Percentiles rank a stretch among this genome's conserved stretches.
These are phyloP conservation scores for Volvariella surrecta DNA, from an alignment of 1,284 basidiomycete species.

Conservation along the genomic window DNA sequence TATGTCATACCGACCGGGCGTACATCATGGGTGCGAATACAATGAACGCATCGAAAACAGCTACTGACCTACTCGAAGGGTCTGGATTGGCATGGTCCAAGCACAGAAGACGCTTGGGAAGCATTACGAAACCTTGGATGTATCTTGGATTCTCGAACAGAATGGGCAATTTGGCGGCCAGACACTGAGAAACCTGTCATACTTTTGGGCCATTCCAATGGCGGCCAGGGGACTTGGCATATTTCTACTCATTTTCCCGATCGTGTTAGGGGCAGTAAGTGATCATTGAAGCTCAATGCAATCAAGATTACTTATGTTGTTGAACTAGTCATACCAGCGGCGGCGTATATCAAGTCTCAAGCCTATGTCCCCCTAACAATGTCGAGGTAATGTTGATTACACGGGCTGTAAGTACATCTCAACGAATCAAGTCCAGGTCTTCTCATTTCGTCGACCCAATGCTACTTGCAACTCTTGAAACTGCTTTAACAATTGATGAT, in stretches of 20 bases:
- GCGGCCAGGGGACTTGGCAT: slow-evolving; percentile 87
- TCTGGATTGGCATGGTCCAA: slow-evolving; percentile 80
- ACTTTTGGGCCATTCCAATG: slow-evolving; percentile 86
- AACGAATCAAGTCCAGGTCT: slow-evolving; percentile 28
- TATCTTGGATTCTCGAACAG: slow-evolving; percentile 28
- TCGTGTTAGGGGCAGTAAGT: slow-evolving; percentile 52
- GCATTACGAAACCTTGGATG: slow-evolving; percentile 42
- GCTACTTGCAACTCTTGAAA: slow-evolving; percentile 61
- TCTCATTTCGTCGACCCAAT: slow-evolving; percentile 72
- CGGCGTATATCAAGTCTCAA: slow-evolving; percentile 79
- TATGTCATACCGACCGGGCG: slow-evolving; percentile 64
- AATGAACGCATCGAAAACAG: background rate
- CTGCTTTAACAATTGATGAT: slow-evolving; percentile 73
- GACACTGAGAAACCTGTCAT: slow-evolving; percentile 35
- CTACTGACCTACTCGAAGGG: slow-evolving; percentile 43
- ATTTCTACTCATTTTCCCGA: slow-evolving; percentile 72
- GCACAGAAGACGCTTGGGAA: slow-evolving; percentile 52
- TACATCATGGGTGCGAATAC: slow-evolving; percentile 55
- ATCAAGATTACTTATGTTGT: too few species aligned
- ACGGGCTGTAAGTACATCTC: background rate
- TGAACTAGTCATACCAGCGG: slow-evolving; percentile 68
- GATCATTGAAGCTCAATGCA: too few species aligned
- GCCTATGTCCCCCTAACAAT: slow-evolving; percentile 72
- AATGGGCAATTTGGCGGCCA: slow-evolving; percentile 36
- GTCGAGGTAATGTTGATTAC: slow-evolving; percentile 36